phyloP scores from a whole-genome alignment of 805 yeast species.

The Sugiyamaella marilandica region DNA sequence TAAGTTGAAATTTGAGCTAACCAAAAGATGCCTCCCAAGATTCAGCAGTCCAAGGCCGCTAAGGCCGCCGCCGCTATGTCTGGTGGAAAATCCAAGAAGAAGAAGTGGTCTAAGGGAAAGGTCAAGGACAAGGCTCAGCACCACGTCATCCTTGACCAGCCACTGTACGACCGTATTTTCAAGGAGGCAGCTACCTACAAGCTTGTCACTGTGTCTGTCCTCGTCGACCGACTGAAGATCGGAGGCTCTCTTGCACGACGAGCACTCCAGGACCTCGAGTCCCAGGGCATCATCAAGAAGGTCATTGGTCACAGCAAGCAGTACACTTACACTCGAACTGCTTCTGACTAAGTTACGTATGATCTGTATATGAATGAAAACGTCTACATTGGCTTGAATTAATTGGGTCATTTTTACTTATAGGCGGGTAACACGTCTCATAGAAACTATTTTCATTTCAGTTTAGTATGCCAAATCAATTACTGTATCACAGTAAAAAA shows the following conservation, averaged over 20 bases:
- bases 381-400: neutral
- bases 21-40: conserved; percentile 91
- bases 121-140: conserved; percentile 99
- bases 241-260: conserved; percentile 99
- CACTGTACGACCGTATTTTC: conserved; percentile 97
- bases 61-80: conserved; percentile 99
- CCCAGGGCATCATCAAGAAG: conserved; percentile 90
- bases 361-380: conserved; percentile 5
- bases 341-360: conserved; percentile 19
- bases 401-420: too few relatives aligned
- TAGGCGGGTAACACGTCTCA: too few relatives aligned
- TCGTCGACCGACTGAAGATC: conserved; percentile 98
- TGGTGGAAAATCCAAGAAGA: conserved; percentile 99
- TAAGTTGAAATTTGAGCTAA: neutral
- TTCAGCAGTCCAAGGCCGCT: conserved; percentile 99
- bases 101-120: conserved; percentile 99
- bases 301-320: conserved; percentile 95
- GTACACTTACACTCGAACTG: conserved; percentile 65
- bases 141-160: conserved; percentile 95
- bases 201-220: conserved; percentile 94
- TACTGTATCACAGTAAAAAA: too few relatives aligned
- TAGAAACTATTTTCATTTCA: too few relatives aligned
- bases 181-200: conserved; percentile 99
- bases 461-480: too few relatives aligned
- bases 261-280: conserved; percentile 93